Percentiles rank a stretch among this genome's conserved stretches.
phyloP scores from a whole-genome alignment of 192 early-diverging fungal genomes.

The Entophlyctis luteolus region DNA sequence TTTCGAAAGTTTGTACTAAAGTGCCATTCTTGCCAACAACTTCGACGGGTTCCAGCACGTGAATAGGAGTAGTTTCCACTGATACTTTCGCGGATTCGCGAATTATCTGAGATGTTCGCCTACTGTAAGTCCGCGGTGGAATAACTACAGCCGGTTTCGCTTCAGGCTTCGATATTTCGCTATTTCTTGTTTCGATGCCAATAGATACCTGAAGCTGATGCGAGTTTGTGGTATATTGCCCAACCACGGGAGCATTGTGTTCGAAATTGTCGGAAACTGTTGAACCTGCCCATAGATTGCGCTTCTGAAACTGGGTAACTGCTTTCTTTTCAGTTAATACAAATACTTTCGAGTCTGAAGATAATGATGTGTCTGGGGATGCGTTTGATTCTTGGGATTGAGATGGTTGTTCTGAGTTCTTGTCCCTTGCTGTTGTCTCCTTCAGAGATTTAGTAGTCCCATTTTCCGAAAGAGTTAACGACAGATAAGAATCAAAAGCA shows the following conservation, averaged over 20 bases:
- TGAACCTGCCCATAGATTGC: background rate
- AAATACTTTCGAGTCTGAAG: too few species aligned
- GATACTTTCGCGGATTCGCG: background rate
- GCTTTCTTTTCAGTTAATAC: too few species aligned
- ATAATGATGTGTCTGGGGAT: too few species aligned
- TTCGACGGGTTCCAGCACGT: background rate
- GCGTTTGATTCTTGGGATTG: too few species aligned
- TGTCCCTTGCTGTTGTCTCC: too few species aligned
- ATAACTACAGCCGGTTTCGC: background rate
- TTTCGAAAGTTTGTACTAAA: background rate
- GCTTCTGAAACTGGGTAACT: background rate
- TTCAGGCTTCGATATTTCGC: background rate
- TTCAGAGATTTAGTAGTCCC: too few species aligned
- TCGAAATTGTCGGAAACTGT: background rate
- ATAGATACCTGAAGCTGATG: background rate
- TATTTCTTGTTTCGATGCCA: background rate
- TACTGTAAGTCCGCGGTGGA: background rate
- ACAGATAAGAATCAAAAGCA: too few species aligned
- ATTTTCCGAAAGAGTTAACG: too few species aligned
- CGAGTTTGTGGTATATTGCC: background rate
- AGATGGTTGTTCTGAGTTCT: too few species aligned
- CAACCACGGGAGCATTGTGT: background rate
- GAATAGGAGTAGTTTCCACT: background rate
- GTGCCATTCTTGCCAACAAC: background rate
- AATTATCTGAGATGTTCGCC: background rate